Percentiles rank a stretch among this genome's conserved stretches.
phyloP scores from a whole-genome alignment of 2,329 filamentous ascomycete species.

The Beauveria scarabaeidicola region DNA sequence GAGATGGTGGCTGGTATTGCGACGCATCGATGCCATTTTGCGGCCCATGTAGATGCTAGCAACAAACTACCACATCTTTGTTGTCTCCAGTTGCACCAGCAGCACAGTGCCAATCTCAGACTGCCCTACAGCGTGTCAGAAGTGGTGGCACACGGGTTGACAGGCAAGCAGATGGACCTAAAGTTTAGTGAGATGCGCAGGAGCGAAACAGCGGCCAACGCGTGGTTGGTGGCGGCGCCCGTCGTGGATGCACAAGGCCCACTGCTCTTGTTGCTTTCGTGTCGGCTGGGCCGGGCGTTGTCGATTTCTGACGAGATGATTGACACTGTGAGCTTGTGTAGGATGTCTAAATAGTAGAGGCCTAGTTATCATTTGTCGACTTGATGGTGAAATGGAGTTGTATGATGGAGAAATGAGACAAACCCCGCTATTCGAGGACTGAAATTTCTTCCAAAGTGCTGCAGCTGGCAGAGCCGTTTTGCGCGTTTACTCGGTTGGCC shows the following conservation, averaged over 20 bases:
- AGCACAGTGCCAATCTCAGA: neutral
- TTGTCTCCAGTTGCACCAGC: neutral
- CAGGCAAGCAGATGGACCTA: constrained; percentile 1
- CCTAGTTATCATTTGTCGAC: neutral
- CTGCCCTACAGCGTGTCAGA: neutral
- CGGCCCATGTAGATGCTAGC: neutral
- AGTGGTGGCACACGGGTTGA: neutral
- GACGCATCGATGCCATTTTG: neutral
- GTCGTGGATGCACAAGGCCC: neutral
- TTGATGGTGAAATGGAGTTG: neutral
- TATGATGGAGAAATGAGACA: neutral
- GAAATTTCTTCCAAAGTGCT: neutral
- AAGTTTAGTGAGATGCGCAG: constrained; percentile 8
- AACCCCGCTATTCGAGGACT: neutral
- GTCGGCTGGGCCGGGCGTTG: neutral
- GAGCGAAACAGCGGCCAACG: neutral
- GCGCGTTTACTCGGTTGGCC: neutral
- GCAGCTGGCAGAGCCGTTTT: neutral
- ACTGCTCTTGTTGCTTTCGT: neutral
- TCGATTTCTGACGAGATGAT: neutral
- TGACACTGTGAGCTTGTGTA: neutral
- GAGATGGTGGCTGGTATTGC: neutral
- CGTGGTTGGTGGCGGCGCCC: neutral
- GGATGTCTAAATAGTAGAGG: neutral
- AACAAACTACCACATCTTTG: neutral